Evolutionary conservation across 2,329 filamentous ascomycete species (phyloP), one percentile per base, ranked within the genome.

Genomic region (Alternaria triticina): DNA sequence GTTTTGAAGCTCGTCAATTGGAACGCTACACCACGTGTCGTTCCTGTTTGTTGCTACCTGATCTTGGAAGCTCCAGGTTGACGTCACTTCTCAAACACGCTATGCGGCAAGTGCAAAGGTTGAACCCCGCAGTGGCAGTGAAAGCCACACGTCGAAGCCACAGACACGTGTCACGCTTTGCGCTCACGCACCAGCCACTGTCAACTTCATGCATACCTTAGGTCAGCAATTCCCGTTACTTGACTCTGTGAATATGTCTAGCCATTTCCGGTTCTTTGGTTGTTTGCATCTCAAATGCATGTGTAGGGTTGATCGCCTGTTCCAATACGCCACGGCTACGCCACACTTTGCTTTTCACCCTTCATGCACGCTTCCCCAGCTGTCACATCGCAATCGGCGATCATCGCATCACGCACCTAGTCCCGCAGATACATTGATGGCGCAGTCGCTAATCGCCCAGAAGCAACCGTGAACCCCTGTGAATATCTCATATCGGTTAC

Each of bases 201-300:
- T 36, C 20, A 13, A 23, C 30, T 52, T 17, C 30, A 6, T 40
- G 13, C 5, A 28, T 15, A 23, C 20, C 30, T 40, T n/a, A 33
- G 27, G 27, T 33, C 13, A 51, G 28, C 36, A 44, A 62, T 44
- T 25, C 20, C 22, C 61, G 68, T 12, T 63, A 61, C 2, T 17
- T 52, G 8, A 40, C 49, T 36, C 2, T 17, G 20, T 15, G n/a
- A 40, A 6, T 5, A n/a, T 5, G 30, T 7, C 30, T 36, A 23
- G 1, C 49, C 20, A 10, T 12, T 40, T 52, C 13, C 28, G n/a
- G 33, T 52, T 9, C 20, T 36, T 52, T 25, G 13, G 6, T 22
- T n/a, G 69, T 75, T 54, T 73, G 46, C 4, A 70, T 71, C 17
- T 7, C 13, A n/a, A 22, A n/a, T 23, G 8, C 28, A 23, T 15